Evolutionary conservation across 257 asterid species (phyloP).

Genomic region (Henckelia pumila): DNA sequence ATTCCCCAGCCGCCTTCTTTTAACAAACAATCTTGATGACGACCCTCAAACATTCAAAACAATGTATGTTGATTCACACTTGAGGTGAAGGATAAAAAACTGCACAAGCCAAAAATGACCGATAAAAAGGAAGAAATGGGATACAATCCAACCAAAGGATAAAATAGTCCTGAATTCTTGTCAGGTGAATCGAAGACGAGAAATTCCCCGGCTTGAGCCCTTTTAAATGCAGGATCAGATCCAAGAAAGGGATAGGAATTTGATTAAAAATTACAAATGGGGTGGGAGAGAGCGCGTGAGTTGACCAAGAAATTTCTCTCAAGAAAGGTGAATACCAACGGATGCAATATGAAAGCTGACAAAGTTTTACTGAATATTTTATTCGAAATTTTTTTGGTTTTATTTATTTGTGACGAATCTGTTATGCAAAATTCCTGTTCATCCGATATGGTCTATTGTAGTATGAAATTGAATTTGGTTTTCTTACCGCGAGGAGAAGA

Average conservation of each 20-base stretch:
- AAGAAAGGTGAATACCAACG: conserved; percentile 18
- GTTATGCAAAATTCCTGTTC: conserved; percentile 19
- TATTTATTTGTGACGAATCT: conserved; percentile 22
- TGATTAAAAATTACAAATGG: conserved; percentile 23
- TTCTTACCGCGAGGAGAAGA: conserved; percentile 6
- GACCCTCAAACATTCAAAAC: conserved; percentile 29
- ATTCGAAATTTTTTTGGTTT: conserved; percentile 14
- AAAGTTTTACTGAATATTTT: conserved; percentile 14
- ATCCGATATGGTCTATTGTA: conserved; percentile 13
- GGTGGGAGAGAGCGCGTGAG: conserved; percentile 34
- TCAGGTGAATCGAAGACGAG: conserved; percentile 26
- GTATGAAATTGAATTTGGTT: too few relatives aligned
- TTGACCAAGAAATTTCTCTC: conserved; percentile 35
- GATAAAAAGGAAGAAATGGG: conserved; percentile 24
- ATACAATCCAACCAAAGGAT: conserved; percentile 8
- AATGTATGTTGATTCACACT: conserved; percentile 15
- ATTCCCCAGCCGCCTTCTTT: conserved; percentile 24
- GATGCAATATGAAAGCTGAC: conserved; percentile 27
- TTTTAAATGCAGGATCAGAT: conserved; percentile 32
- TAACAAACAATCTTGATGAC: conserved; percentile 22
- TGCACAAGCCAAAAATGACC: conserved; percentile 13
- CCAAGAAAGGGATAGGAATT: conserved; percentile 36
- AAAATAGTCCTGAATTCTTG: conserved; percentile 25
- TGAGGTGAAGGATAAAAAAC: conserved; percentile 1
- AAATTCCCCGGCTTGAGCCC: conserved; percentile 15